A percentile compares a stretch with the other conserved stretches of the same genome.
Conservation (phyloP, 2,329 filamentous ascomycete species). For the Botrytis porri region DNA sequence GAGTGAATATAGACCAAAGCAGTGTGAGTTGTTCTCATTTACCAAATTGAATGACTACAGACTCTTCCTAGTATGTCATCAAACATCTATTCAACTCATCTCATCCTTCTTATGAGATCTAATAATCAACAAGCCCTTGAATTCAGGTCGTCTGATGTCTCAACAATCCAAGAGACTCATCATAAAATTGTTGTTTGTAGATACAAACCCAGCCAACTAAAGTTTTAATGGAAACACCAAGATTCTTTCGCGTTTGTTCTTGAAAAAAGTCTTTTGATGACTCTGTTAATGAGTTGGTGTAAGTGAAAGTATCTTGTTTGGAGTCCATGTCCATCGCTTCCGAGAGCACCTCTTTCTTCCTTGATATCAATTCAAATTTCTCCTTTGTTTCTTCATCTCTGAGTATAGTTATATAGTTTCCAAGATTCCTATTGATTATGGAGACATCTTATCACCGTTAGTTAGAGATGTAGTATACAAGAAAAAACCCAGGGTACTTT, state of each 20-base stretch:
- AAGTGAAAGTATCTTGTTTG: not conserved
- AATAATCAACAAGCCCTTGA: not conserved
- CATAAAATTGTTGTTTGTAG: not conserved
- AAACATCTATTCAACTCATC: not conserved
- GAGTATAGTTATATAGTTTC: not conserved
- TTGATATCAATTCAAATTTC: fast-evolving
- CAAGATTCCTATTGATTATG: fast-evolving
- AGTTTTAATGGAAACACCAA: not conserved
- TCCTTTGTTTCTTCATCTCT: not conserved
- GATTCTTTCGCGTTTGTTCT: not conserved
- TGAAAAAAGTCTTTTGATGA: not conserved
- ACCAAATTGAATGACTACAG: fast-evolving
- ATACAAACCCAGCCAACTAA: fast-evolving
- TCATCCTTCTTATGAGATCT: not conserved
- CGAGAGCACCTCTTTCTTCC: not conserved
- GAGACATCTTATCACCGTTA: not conserved
- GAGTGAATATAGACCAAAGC: not conserved
- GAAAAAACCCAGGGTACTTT: not conserved
- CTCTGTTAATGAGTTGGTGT: not conserved
- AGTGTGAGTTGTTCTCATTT: not conserved
- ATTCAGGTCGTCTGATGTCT: not conserved
- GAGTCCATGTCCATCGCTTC: not conserved
- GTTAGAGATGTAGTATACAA: not conserved
- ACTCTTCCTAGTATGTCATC: fast-evolving
- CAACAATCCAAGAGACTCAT: not conserved